Evolutionary conservation across 805 yeast genomes (phyloP).

Genomic region (Schwanniomyces sp.): DNA sequence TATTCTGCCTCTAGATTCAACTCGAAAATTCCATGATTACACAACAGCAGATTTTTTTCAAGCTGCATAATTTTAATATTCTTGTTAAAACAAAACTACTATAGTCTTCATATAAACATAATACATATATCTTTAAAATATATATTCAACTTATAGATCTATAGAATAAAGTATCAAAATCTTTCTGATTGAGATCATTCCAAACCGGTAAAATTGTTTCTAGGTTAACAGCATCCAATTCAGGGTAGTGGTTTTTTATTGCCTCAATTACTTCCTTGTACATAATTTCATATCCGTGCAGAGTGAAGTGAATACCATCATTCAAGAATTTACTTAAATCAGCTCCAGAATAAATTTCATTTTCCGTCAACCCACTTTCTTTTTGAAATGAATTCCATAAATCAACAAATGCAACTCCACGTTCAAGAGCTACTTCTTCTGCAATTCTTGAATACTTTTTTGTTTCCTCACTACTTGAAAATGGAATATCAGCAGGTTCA

Average conservation of each 20-base stretch:
- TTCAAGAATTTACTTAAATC: conserved; percentile 11
- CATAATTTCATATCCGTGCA: conserved; percentile 50
- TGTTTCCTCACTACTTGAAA: conserved; percentile 34
- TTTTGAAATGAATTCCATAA: conserved; percentile 44
- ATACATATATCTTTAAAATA: too few relatives aligned
- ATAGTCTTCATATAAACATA: too few relatives aligned
- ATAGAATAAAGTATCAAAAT: too few relatives aligned
- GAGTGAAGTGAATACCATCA: conserved; percentile 65
- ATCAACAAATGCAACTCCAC: conserved; percentile 57
- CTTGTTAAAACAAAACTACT: too few relatives aligned
- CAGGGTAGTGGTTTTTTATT: conserved; percentile 48
- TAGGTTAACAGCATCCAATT: conserved; percentile 31
- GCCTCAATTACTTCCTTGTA: conserved; percentile 41
- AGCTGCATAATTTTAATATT: too few relatives aligned
- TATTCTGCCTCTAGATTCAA: too few relatives aligned
- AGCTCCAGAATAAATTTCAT: conserved; percentile 26
- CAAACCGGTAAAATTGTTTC: too few relatives aligned
- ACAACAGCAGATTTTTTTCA: too few relatives aligned
- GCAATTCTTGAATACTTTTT: conserved; percentile 53
- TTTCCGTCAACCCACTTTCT: conserved; percentile 32
- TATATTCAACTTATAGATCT: too few relatives aligned
- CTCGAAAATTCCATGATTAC: too few relatives aligned
- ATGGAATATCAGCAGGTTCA: not conserved
- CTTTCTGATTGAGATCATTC: too few relatives aligned
- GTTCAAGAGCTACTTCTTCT: conserved; percentile 41